Conservation (phyloP, 148 eudicot genomes). For the Camellia lanceoleosa region DNA sequence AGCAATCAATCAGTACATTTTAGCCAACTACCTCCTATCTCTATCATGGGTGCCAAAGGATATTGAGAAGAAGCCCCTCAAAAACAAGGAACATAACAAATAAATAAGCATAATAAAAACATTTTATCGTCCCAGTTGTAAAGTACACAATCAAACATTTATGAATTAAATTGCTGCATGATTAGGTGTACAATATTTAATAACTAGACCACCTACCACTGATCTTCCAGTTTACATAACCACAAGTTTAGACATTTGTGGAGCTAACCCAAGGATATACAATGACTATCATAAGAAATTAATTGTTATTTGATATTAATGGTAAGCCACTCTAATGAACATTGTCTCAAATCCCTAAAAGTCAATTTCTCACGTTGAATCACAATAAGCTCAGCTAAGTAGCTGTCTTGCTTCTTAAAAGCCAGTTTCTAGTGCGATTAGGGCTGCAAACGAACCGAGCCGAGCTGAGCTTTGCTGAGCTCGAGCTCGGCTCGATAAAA, state of each 20-base stretch:
- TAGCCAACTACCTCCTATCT: background rate
- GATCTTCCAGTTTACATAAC: background rate
- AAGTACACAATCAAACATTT: background rate
- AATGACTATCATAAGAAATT: background rate
- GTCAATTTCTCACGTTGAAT: background rate
- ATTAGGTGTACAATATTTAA: background rate
- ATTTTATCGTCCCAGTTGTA: background rate
- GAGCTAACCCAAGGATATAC: background rate
- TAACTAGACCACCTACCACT: conserved; percentile 5
- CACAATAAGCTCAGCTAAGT: conserved; percentile 1
- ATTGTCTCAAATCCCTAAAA: background rate
- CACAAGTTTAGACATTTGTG: background rate
- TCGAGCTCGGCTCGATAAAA: too few species aligned
- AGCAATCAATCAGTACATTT: background rate
- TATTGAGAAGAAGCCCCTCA: background rate
- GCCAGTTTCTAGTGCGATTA: background rate
- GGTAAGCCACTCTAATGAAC: background rate
- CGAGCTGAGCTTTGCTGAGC: too few species aligned
- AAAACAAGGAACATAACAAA: background rate
- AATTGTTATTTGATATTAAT: background rate
- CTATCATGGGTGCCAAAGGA: background rate
- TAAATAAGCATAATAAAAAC: background rate
- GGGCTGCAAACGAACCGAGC: too few species aligned
- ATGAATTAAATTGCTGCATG: background rate
- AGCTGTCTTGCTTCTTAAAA: background rate